Base-by-base conservation (phyloP, 2,329 filamentous ascomycete genomes). In the Atkinsonella texensis region DNA sequence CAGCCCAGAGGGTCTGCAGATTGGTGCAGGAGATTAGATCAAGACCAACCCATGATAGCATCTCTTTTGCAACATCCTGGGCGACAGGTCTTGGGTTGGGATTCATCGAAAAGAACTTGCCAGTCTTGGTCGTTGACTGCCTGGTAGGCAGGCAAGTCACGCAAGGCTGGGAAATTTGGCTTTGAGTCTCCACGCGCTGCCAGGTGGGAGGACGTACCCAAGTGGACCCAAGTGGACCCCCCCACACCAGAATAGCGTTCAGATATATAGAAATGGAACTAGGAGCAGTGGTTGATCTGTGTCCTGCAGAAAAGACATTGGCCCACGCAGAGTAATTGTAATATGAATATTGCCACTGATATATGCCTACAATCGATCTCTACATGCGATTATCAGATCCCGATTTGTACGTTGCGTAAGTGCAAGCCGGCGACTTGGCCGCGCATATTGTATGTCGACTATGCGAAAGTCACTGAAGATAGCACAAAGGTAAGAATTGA, bases 1-100 rank as follows among this genome's bases (percentile, higher is more conserved):
- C 74, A 0, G 74, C 74, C 74, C 74, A 77, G 1, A 77, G 62
- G 0, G 69, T 67, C 52, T 76, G 73, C 0, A 74, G 51, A 35
- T 68, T 60, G 4, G 54, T 60, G 46, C 65, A 65, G 0, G 68
- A 69, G 10, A 70, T 59, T 8, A 75, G 61, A 42, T 72, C 61
- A 4, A 75, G 63, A 17, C 61, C 65, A 2, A 68, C 58, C 60
- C 68, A 67, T 1, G 67, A 64, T 20, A 74, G 60, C 56, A 75
- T 64, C 11, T 67, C 59, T 39, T 63, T 57, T 11, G 71, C 72
- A n/a, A 69, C 68, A 2, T 58, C 61, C 48, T 60, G 59, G 12
- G 67, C 61, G 4, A 32, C 9, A 15, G 6, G 3, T 13, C 13
- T 40, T 18, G 48, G 5, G 4, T 41, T 10, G 10, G 1, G 3